Conservation (phyloP, 2,329 filamentous ascomycete species). For the Aspergillus udagawae region DNA sequence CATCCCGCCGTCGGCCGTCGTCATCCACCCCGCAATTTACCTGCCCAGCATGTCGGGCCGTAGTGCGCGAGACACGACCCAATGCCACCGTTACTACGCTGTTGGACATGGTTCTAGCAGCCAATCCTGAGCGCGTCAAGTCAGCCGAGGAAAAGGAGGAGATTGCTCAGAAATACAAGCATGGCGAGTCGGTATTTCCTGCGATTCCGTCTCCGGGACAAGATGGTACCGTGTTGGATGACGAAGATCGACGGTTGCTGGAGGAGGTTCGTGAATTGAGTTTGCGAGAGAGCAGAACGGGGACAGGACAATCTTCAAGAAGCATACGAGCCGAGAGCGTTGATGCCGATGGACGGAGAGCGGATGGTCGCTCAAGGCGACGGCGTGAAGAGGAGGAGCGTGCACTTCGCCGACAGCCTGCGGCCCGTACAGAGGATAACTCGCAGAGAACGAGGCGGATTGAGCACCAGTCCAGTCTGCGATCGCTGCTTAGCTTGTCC, state of each 20-base stretch:
- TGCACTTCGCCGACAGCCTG: conserved; percentile 23
- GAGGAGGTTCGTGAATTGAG: conserved; percentile 71
- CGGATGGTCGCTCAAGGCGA: conserved; percentile 35
- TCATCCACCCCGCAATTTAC: conserved; percentile 62
- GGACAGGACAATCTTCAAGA: conserved; percentile 21
- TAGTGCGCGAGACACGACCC: conserved; percentile 79
- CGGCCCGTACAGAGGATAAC: conserved; percentile 16
- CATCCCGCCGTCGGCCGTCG: conserved; percentile 47
- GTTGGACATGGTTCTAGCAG: conserved; percentile 78
- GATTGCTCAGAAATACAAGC: conserved; percentile 70
- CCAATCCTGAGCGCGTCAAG: conserved; percentile 72
- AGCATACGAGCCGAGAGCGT: conserved; percentile 31
- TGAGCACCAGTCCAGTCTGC: conserved; percentile 84
- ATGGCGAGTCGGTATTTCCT: conserved; percentile 77
- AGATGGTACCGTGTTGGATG: conserved; percentile 39
- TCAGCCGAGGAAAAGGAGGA: conserved; percentile 70
- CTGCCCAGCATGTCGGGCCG: conserved; percentile 86
- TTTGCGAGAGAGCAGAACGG: conserved; percentile 47
- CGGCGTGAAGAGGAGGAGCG: conserved; percentile 34
- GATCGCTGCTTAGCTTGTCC: conserved; percentile 76
- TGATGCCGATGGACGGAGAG: conserved; percentile 36
- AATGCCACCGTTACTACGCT: conserved; percentile 89
- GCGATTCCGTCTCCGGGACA: conserved; percentile 41
- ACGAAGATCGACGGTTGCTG: conserved; percentile 66
- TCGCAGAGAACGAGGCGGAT: conserved; percentile 55